Conservation (phyloP, 768 basidiomycete species). For the Amanita brunnescens region DNA sequence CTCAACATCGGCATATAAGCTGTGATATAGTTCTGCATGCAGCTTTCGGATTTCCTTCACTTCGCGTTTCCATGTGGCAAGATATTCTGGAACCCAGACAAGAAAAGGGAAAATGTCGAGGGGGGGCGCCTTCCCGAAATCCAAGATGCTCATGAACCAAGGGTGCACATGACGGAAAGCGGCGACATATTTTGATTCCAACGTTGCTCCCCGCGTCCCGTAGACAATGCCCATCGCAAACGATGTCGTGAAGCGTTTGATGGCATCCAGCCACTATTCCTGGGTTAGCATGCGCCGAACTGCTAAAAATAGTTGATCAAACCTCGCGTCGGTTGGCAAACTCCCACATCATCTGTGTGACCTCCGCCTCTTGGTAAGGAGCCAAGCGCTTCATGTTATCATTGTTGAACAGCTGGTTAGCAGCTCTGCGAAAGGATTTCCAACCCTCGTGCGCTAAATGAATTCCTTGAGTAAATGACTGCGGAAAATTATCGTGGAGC, state of each 20-base stretch:
- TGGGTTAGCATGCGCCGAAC: neutral
- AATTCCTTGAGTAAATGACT: neutral
- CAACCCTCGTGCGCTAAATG: constrained; percentile 12
- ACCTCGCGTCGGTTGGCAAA: constrained; percentile 9
- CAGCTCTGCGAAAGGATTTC: constrained; percentile 14
- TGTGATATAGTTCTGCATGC: constrained; percentile 22
- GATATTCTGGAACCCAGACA: constrained; percentile 23
- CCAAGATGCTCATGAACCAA: constrained; percentile 18
- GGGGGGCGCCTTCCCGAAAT: constrained; percentile 25
- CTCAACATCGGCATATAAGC: constrained; percentile 18
- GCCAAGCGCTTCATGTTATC: constrained; percentile 11
- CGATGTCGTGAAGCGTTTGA: constrained; percentile 23
- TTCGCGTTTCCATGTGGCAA: constrained; percentile 25
- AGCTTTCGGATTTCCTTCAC: constrained; percentile 14
- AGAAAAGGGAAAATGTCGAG: constrained; percentile 26
- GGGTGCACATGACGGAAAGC: constrained; percentile 20
- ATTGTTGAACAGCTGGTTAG: constrained; percentile 9
- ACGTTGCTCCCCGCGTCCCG: constrained; percentile 19
- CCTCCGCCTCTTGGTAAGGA: constrained; percentile 16
- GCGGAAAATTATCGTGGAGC: neutral
- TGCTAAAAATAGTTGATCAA: constrained; percentile 3
- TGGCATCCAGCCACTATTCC: constrained; percentile 20
- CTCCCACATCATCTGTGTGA: constrained; percentile 12
- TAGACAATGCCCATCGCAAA: constrained; percentile 22
- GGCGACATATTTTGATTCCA: constrained; percentile 15